Evolutionary conservation across 2,329 filamentous ascomycete species (phyloP).

Genomic region (Lomentospora prolificans): DNA sequence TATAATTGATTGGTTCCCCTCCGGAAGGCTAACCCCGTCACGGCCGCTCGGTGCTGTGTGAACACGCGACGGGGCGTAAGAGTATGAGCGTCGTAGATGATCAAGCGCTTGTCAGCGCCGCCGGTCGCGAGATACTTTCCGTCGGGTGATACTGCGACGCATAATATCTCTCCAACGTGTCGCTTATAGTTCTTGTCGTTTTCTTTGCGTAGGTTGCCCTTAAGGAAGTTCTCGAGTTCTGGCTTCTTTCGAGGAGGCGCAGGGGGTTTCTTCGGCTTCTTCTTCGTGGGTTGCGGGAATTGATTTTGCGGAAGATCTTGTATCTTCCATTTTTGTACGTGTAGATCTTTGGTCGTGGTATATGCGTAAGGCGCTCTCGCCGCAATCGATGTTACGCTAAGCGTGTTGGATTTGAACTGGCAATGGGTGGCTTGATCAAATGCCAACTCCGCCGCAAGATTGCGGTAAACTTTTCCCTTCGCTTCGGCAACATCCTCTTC

Average conservation of each 20-base stretch:
- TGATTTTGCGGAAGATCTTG: constrained; percentile 54
- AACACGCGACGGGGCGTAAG: constrained; percentile 75
- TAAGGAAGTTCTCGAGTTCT: constrained; percentile 51
- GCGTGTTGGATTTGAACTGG: constrained; percentile 69
- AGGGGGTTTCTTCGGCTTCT: constrained; percentile 47
- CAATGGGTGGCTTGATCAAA: constrained; percentile 58
- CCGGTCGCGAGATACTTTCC: constrained; percentile 88
- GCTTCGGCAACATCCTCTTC: constrained; percentile 87
- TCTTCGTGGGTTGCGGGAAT: constrained; percentile 47
- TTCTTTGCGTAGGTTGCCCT: constrained; percentile 49
- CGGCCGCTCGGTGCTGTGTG: constrained; percentile 80
- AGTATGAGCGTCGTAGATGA: constrained; percentile 77
- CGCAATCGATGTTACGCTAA: constrained; percentile 70
- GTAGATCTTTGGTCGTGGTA: constrained; percentile 77
- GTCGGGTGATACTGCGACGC: constrained; percentile 77
- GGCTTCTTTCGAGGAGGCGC: constrained; percentile 53
- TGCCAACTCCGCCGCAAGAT: constrained; percentile 63
- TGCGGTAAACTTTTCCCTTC: constrained; percentile 81
- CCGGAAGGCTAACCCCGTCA: constrained; percentile 78
- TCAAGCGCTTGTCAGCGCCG: constrained; percentile 71
- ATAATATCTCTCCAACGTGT: constrained; percentile 71
- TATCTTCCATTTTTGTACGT: constrained; percentile 82
- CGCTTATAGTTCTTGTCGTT: constrained; percentile 61
- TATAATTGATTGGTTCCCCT: constrained; percentile 86
- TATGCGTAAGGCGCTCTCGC: constrained; percentile 73